These are phyloP conservation scores for Candida tetrigidarum DNA, from an alignment of 1,139 yeast species.

Conservation along the genomic window DNA sequence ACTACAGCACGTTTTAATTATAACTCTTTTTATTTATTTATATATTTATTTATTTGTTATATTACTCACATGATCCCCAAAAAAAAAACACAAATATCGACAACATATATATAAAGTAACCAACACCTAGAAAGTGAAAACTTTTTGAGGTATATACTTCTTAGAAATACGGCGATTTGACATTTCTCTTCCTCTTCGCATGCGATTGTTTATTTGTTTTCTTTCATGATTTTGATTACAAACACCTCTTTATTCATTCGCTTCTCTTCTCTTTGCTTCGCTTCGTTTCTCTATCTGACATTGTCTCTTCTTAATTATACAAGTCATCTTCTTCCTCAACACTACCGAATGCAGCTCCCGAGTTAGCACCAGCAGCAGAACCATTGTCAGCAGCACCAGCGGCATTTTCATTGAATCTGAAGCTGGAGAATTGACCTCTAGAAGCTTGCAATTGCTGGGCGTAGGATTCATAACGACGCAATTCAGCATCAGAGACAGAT, in stretches of 20 bases:
- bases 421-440: slow-evolving; percentile 86
- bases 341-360: slow-evolving; percentile 53
- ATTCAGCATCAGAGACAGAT: slow-evolving; percentile 95
- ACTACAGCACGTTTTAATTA: background rate
- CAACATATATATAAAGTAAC: too few species aligned
- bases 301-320: slow-evolving; percentile 58
- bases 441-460: slow-evolving; percentile 97
- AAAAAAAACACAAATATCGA: background rate
- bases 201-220: background rate
- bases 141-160: background rate
- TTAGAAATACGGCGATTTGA: background rate
- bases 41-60: too few species aligned
- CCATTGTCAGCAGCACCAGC: slow-evolving; percentile 21
- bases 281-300: background rate
- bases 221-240: background rate
- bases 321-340: slow-evolving; percentile 95
- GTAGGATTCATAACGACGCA: slow-evolving; percentile 98
- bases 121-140: background rate
- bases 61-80: background rate
- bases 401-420: slow-evolving; percentile 58
- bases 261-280: background rate
- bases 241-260: background rate
- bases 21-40: background rate
- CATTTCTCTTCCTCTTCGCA: background rate
- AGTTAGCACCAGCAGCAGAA: slow-evolving; percentile 17